Evolutionary conservation across 164 flowering plant species (phyloP), one percentile per base, ranked within the genome.

Genomic region (Pachysandra terminalis): DNA sequence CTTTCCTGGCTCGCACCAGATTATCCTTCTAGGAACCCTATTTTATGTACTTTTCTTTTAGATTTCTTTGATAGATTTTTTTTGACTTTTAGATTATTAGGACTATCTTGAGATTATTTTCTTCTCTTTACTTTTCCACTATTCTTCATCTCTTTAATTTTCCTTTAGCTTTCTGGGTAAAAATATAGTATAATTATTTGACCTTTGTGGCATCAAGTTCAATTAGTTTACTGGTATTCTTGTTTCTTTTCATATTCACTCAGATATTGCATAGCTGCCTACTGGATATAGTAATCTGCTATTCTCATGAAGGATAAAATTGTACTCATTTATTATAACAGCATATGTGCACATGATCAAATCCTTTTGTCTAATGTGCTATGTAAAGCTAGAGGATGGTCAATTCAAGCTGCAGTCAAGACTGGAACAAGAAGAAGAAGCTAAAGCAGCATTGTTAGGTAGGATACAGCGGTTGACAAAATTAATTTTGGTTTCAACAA

Each of bases 361-460:
- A 66, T 60, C 52, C 32, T 53, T 49, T 61, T 48, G 6, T 66
- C 52, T 69, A 27, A 35, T 75, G 49, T 79, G 70, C 68, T 79
- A 26, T 80, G 56, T 78, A 79, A 85, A 95, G 99, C 81, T 95
- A 77, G 98, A 89, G 78, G 99, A 95, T 85, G 98, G 93, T 78
- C 97, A 90, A 74, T 75, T 86, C 81, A 89, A 80, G 82, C 83
- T 95, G 78, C 98, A 92, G 57, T 89, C 97, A 63, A 85, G 97
- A 76, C 78, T 92, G 84, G 99, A 92, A 77, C 87, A 90, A 80
- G 99, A 92, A 77, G 98, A 95, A 85, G 99, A 95, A 78, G 99
- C 98, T 26, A 95, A 95, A 82, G 94, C 94, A 64, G 98, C 97
- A 70, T 80, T 95, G 57, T 76, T 95, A 73, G 83, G 94, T 66